A percentile compares a stretch with the other conserved stretches of the same genome.
Evolutionary conservation across 2,329 filamentous ascomycete species (phyloP).

Genomic region (Diaporthe sp.): DNA sequence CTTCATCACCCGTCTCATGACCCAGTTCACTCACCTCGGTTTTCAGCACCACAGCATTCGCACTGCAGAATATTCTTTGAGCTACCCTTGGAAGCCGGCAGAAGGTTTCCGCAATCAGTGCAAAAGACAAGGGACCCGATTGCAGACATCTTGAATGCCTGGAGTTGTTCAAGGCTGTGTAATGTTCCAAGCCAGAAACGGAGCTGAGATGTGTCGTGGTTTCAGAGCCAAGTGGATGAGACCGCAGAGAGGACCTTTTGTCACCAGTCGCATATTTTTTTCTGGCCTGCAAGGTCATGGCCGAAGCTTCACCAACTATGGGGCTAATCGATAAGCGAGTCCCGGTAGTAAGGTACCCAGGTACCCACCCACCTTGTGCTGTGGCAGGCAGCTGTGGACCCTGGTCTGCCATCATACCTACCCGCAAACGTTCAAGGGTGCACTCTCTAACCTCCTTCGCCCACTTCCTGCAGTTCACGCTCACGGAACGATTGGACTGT

Average conservation of each 20-base stretch:
- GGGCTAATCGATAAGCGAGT: conserved; percentile 35
- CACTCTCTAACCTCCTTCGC: conserved; percentile 14
- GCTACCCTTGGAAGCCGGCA: conserved; percentile 84
- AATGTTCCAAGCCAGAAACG: neutral
- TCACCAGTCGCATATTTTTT: conserved; percentile 26
- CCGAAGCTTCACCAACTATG: conserved; percentile 31
- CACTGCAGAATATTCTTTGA: conserved; percentile 83
- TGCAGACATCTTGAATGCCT: conserved; percentile 76
- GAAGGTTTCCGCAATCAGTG: conserved; percentile 89
- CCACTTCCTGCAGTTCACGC: conserved; percentile 19
- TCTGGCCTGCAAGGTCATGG: conserved; percentile 23
- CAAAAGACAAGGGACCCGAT: conserved; percentile 95
- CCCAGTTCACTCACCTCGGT: conserved; percentile 74
- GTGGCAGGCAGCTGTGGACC: conserved; percentile 36
- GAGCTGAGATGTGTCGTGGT: neutral
- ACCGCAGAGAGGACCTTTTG: neutral
- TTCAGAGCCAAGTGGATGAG: conserved; percentile 19
- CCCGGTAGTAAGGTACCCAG: conserved; percentile 5
- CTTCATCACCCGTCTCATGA: neutral
- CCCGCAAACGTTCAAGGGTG: conserved; percentile 33
- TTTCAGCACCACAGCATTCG: conserved; percentile 87
- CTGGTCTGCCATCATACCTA: conserved; percentile 32
- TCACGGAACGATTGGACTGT: neutral
- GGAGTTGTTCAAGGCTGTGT: neutral
- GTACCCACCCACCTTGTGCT: conserved; percentile 26